These are phyloP conservation scores for Colletotrichum sp. DNA, from an alignment of 2,329 filamentous ascomycete genomes.

Conservation along the genomic window DNA sequence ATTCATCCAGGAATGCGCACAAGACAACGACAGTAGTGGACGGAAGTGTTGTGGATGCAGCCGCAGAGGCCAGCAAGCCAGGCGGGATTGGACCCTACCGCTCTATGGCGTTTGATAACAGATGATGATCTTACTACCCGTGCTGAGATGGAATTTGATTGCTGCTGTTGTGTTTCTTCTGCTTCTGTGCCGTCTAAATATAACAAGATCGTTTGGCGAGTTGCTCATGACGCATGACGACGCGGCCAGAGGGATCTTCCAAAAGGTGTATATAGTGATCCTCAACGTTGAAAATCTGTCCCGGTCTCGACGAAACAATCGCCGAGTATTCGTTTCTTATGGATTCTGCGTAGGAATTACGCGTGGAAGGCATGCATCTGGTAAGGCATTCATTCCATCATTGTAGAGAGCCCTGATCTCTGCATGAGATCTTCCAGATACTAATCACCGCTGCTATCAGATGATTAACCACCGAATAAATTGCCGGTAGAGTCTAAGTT, in stretches of 20 bases:
- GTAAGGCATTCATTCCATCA: too few relatives aligned
- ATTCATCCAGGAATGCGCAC: neutral
- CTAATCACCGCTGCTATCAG: too few relatives aligned
- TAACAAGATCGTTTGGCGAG: neutral
- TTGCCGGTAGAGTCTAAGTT: rapidly evolving
- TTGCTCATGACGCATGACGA: neutral
- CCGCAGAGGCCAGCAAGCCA: rapidly evolving
- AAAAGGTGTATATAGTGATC: neutral
- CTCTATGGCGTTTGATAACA: neutral
- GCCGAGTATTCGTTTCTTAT: too few relatives aligned
- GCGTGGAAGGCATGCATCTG: too few relatives aligned
- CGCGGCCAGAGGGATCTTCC: rapidly evolving
- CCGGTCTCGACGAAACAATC: too few relatives aligned
- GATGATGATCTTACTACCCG: neutral
- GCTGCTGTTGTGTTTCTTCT: neutral
- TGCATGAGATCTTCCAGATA: too few relatives aligned
- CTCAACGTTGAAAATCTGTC: rapidly evolving
- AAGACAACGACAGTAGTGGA: neutral
- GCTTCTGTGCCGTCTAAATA: neutral
- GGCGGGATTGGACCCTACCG: rapidly evolving
- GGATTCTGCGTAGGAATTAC: too few relatives aligned
- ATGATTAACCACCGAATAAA: neutral
- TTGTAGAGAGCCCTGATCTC: neutral
- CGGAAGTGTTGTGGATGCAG: neutral
- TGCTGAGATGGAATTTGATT: rapidly evolving